Conservation (phyloP, 805 yeast species). For the Isabelozyma heimii region DNA sequence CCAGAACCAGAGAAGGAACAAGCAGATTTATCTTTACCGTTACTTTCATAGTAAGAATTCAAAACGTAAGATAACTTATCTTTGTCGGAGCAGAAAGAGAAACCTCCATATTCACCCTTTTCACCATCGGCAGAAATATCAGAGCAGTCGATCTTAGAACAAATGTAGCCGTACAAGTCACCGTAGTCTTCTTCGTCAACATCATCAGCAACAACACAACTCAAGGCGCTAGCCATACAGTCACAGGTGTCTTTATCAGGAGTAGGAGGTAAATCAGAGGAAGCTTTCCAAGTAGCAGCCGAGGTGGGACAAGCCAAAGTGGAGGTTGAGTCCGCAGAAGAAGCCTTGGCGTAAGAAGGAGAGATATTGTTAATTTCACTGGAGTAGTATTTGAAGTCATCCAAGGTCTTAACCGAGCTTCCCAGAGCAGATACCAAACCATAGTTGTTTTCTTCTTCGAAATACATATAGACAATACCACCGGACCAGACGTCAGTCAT, state of each 20-base stretch:
- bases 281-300: conserved; percentile 62
- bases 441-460: conserved; percentile 32
- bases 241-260: conserved; percentile 64
- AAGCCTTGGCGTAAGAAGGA: conserved; percentile 36
- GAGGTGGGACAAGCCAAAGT: conserved; percentile 72
- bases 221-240: conserved; percentile 54
- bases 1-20: conserved; percentile 76
- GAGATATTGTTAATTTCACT: conserved; percentile 32
- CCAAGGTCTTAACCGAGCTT: conserved; percentile 54
- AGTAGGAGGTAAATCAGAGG: conserved; percentile 73
- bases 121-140: conserved; percentile 64
- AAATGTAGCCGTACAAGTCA: conserved; percentile 55
- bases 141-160: conserved; percentile 57
- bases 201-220: conserved; percentile 58
- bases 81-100: conserved; percentile 67
- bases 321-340: conserved; percentile 32
- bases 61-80: conserved; percentile 64
- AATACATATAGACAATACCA: conserved; percentile 36
- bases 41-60: conserved; percentile 57
- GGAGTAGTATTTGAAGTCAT: conserved; percentile 50
- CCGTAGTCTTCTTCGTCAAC: conserved; percentile 58
- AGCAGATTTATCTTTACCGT: conserved; percentile 44
- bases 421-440: conserved; percentile 43
- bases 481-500: conserved; percentile 41
- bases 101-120: conserved; percentile 66